These are phyloP conservation scores for Podaxis sp. DNA, from an alignment of 768 basidiomycete species.

Conservation along the genomic window DNA sequence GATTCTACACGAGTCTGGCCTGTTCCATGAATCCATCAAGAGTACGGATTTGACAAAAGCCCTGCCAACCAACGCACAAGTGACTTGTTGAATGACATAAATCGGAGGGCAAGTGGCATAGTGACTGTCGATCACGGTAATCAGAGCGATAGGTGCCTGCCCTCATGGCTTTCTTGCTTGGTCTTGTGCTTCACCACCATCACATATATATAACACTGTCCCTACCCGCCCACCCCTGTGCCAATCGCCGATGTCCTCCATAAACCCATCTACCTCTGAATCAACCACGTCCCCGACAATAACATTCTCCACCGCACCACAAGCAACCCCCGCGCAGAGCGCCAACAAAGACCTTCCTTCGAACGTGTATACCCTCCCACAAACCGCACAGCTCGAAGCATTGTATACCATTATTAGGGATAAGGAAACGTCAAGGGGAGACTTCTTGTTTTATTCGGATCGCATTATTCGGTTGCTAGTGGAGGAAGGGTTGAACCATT, in stretches of 20 bases:
- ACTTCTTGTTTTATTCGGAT: conserved; percentile 95
- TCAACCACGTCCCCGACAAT: not conserved
- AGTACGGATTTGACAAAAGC: not conserved
- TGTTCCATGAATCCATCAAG: too few species aligned
- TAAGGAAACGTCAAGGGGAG: conserved; percentile 81
- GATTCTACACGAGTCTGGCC: too few species aligned
- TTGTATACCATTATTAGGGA: conserved; percentile 94
- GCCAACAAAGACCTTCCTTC: conserved; percentile 51
- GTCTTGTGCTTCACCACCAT: not conserved
- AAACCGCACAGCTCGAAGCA: conserved; percentile 91
- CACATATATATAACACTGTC: not conserved
- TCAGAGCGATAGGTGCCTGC: conserved; percentile 6
- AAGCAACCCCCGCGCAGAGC: conserved; percentile 28
- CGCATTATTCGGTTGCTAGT: conserved; percentile 83
- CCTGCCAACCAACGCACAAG: not conserved
- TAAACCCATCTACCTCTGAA: not conserved
- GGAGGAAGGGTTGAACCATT: conserved; percentile 86
- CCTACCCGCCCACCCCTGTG: not conserved
- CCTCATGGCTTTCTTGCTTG: not conserved
- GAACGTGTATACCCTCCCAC: conserved; percentile 85
- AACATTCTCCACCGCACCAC: conserved; percentile 1
- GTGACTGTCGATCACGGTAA: conserved; percentile 5
- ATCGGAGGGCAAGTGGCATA: conserved; percentile 3
- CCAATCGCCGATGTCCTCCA: not conserved
- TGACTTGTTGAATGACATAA: not conserved